Percentiles rank a stretch among this genome's conserved stretches.
These are phyloP conservation scores for Blastobotrys serpentis DNA, from an alignment of 1,139 yeast species.

Conservation along the genomic window DNA sequence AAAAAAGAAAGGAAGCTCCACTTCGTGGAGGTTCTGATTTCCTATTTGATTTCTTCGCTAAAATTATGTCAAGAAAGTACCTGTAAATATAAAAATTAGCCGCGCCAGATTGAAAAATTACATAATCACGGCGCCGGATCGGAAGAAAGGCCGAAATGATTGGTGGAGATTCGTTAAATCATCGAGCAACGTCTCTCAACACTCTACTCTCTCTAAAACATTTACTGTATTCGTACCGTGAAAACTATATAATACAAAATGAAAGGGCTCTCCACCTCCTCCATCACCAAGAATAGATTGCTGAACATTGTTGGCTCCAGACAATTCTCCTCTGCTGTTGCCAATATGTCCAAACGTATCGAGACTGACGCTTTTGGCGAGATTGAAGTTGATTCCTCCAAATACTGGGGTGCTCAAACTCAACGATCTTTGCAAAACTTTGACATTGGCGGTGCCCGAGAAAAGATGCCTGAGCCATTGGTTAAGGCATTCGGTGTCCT, in stretches of 20 bases:
- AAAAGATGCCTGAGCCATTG: conserved; percentile 87
- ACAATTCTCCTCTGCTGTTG: conserved; percentile 21
- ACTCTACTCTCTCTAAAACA: no score
- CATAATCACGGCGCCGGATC: conserved; percentile 3
- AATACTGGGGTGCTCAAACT: conserved; percentile 98
- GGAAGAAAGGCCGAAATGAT: conserved; percentile 4
- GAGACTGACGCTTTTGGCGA: conserved; percentile 98
- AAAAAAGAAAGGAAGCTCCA: no score
- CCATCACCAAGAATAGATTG: conserved; percentile 12
- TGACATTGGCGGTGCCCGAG: conserved; percentile 91
- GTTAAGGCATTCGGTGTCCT: conserved; percentile 89
- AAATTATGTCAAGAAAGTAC: no score
- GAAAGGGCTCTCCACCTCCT: conserved; percentile 12
- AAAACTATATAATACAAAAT: background rate
- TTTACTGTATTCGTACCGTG: no score
- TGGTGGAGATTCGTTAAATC: no score
- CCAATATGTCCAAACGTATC: conserved; percentile 49
- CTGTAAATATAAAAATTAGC: no score
- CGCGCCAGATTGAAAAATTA: background rate
- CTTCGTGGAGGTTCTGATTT: no score
- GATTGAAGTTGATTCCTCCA: conserved; percentile 78
- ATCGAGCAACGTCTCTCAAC: no score
- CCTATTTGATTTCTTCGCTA: no score
- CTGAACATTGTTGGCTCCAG: conserved; percentile 3
- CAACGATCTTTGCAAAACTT: conserved; percentile 85